Percentiles rank a stretch among this genome's conserved stretches.
Conservation (phyloP, 768 basidiomycete genomes). For the Leccinum subtestaceum region DNA sequence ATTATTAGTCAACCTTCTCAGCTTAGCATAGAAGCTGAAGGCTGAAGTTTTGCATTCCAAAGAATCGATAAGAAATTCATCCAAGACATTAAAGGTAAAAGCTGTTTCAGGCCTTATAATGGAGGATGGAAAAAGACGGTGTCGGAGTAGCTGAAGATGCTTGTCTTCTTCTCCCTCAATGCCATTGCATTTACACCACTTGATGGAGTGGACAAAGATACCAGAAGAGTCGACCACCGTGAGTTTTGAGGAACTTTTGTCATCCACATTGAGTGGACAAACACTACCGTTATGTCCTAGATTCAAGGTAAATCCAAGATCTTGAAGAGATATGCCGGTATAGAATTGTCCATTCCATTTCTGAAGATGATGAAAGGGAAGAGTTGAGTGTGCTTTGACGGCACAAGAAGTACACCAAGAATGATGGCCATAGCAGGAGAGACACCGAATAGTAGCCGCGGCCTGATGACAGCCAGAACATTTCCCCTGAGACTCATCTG, state of each 20-base stretch:
- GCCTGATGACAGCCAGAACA: background rate
- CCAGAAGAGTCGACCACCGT: background rate
- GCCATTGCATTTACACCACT: background rate
- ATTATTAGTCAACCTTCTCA: background rate
- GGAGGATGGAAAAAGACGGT: constrained; percentile 4
- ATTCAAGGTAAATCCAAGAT: background rate
- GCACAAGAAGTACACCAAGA: background rate
- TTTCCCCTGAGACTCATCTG: background rate
- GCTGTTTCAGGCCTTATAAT: constrained; percentile 10
- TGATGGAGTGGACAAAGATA: background rate
- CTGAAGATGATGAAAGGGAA: background rate
- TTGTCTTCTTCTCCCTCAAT: background rate
- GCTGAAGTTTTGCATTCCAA: constrained; percentile 15
- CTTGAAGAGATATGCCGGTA: background rate
- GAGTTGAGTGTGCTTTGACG: background rate
- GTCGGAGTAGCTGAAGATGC: background rate
- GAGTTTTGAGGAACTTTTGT: background rate
- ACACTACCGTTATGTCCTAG: background rate
- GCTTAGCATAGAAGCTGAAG: background rate
- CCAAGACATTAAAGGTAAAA: constrained; percentile 23
- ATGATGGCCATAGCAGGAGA: background rate
- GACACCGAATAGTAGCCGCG: background rate
- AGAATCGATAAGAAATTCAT: constrained; percentile 18
- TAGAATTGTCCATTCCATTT: background rate
- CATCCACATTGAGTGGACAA: background rate